These are phyloP conservation scores for Ophiostoma perfectum DNA, from an alignment of 2,329 filamentous ascomycete species.

Conservation along the genomic window DNA sequence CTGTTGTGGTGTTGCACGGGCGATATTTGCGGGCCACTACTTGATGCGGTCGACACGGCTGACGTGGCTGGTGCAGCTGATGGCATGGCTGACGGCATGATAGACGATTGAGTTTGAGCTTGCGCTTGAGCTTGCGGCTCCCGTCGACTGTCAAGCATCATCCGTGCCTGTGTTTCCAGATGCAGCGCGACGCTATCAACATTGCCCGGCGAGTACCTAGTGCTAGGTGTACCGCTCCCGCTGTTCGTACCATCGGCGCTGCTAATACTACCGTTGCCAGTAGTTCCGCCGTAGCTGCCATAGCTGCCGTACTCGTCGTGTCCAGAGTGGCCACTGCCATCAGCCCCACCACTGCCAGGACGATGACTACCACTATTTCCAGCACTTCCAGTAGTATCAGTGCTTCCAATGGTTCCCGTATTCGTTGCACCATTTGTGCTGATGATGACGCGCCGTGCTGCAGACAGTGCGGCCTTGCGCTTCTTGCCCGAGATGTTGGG, in stretches of 20 bases:
- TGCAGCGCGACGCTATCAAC: slow-evolving; percentile 38
- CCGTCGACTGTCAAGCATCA: slow-evolving; percentile 21
- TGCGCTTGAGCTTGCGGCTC: not conserved
- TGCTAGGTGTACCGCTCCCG: slow-evolving; percentile 50
- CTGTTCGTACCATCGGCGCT: slow-evolving; percentile 32
- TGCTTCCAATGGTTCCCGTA: not conserved
- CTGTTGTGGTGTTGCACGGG: not conserved
- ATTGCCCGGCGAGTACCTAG: slow-evolving; percentile 37
- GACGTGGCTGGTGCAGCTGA: not conserved
- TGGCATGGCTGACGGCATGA: too few species aligned
- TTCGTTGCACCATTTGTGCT: not conserved
- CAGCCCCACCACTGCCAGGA: not conserved
- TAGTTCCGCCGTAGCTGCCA: not conserved
- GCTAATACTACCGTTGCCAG: slow-evolving; percentile 17
- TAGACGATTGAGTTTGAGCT: too few species aligned
- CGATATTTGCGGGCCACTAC: not conserved
- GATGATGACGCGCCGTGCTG: not conserved
- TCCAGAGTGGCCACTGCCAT: not conserved
- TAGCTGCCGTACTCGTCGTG: not conserved
- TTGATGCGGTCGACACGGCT: not conserved
- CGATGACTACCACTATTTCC: not conserved
- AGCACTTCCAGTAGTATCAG: not conserved
- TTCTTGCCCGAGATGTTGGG: not conserved
- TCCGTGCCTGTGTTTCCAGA: slow-evolving; percentile 24
- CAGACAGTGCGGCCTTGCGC: not conserved